Base-by-base conservation (phyloP, 495 filamentous ascomycete species). In the Aspergillus olivimuriae region DNA sequence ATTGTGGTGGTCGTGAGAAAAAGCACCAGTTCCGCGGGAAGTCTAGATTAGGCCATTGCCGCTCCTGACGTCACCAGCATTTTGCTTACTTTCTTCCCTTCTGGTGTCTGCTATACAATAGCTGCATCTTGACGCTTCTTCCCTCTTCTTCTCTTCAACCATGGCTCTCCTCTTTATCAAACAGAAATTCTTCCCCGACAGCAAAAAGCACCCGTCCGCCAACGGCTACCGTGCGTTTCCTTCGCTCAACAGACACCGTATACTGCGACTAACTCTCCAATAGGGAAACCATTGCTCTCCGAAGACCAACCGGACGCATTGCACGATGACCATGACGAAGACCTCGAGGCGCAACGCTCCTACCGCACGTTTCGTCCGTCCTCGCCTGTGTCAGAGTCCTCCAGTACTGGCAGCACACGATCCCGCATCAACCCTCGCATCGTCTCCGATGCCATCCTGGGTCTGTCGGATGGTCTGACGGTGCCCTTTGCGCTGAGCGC, bases 401-500 rank as follows among this genome's bases (percentile, higher is more conserved):
- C 22, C 18, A 65, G 53, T 41, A 52, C 45, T 39, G 54, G 46
- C 51, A 62, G 59, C 35, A 46, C 57, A 0, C 67, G 69, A 12
- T 58, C 58, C 16, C 62, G 67, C 28, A 66, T 74, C 40, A 63
- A 74, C 53, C 64, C 74, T 4, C 62, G 74, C n/a, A 71, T 77
- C 30, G 61, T 80, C 16, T 76, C 75, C 0, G 74, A 78, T 57
- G 75, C 76, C 9, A 78, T 75, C 18, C 72, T 80, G 41, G 82
- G 76, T 12, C 62, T 76, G n/a, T 76, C 76, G 1, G 76, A 80
- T 48, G 76, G 76, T 3, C 58, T 80, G 46, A 78, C 75, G 0
- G 76, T 80, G 0, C 76, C 76, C 12, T 80, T 80, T 43, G 76
- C 76, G 4, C 51, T 80, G 35, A 73, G 69, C 21, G 76, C 75